phyloP scores from a whole-genome alignment of 2,329 filamentous ascomycete genomes.

The Trichoderma hamatum region DNA sequence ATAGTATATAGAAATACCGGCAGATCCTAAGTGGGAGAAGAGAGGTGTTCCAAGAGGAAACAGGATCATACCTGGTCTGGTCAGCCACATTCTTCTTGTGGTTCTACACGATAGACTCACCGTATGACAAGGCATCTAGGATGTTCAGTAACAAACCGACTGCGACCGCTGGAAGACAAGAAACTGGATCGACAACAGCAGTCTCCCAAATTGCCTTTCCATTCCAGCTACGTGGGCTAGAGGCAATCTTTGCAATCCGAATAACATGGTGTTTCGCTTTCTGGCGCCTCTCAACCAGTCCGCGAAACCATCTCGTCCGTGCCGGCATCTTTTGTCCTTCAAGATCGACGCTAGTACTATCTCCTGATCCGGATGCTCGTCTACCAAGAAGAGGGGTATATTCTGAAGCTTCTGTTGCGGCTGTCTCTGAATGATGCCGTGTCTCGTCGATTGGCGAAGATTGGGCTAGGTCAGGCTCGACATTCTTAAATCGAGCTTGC shows the following conservation, averaged over 20 bases:
- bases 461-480: not conserved
- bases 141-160: slow-evolving; percentile 90
- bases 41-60: slow-evolving; percentile 88
- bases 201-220: slow-evolving; percentile 64
- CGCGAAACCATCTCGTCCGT: slow-evolving; percentile 41
- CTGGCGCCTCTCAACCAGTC: slow-evolving; percentile 38
- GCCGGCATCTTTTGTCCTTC: slow-evolving; percentile 52
- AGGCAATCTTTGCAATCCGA: slow-evolving; percentile 41
- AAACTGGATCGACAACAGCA: slow-evolving; percentile 66
- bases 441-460: slow-evolving; percentile 21
- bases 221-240: slow-evolving; percentile 74
- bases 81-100: slow-evolving; percentile 24
- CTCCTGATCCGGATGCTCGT: slow-evolving; percentile 37
- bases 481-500: not conserved
- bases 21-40: slow-evolving; percentile 83
- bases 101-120: slow-evolving; percentile 45
- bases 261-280: slow-evolving; percentile 39
- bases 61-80: slow-evolving; percentile 74
- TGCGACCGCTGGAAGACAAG: slow-evolving; percentile 81
- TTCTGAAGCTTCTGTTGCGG: slow-evolving; percentile 41
- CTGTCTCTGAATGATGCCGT: slow-evolving; percentile 24
- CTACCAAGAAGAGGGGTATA: slow-evolving; percentile 52
- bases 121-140: slow-evolving; percentile 92
- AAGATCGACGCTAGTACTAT: slow-evolving; percentile 43
- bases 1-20: slow-evolving; percentile 98